These are phyloP conservation scores for Poa annua DNA, from an alignment of 176 grass and related monocot species.

Conservation along the genomic window DNA sequence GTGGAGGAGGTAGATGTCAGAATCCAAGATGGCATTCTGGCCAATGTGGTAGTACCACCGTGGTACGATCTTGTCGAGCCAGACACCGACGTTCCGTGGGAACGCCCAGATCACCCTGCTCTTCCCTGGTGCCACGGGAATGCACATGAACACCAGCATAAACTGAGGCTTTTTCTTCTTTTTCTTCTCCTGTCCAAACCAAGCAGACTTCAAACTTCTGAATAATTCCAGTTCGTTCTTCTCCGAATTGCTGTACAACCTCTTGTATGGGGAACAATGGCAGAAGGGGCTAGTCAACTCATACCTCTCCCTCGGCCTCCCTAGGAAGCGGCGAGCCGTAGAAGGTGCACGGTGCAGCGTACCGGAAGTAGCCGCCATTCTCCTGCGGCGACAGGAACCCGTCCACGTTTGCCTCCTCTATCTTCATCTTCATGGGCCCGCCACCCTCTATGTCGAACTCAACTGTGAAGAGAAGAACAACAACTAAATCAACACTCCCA, in stretches of 20 bases:
- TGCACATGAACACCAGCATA: constrained; percentile 76
- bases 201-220: not conserved
- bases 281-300: not conserved
- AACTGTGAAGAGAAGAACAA: constrained; percentile 56
- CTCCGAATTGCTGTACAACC: not conserved
- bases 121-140: constrained; percentile 69
- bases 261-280: not conserved
- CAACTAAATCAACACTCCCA: not conserved
- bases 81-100: constrained; percentile 63
- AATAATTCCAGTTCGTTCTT: not conserved
- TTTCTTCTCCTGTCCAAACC: constrained; percentile 21
- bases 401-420: constrained; percentile 45
- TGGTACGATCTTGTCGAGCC: constrained; percentile 65
- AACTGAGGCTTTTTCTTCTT: constrained; percentile 40
- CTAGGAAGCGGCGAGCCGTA: constrained; percentile 20
- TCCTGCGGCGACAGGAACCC: constrained; percentile 59
- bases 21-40: constrained; percentile 78
- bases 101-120: constrained; percentile 83
- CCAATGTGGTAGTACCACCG: constrained; percentile 69
- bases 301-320: not conserved
- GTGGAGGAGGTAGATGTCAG: constrained; percentile 87
- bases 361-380: constrained; percentile 50
- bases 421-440: constrained; percentile 63
- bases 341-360: constrained; percentile 60
- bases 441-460: constrained; percentile 74